Base-by-base conservation (phyloP, 2,329 filamentous ascomycete genomes). In the Dactylellina leptospora region DNA sequence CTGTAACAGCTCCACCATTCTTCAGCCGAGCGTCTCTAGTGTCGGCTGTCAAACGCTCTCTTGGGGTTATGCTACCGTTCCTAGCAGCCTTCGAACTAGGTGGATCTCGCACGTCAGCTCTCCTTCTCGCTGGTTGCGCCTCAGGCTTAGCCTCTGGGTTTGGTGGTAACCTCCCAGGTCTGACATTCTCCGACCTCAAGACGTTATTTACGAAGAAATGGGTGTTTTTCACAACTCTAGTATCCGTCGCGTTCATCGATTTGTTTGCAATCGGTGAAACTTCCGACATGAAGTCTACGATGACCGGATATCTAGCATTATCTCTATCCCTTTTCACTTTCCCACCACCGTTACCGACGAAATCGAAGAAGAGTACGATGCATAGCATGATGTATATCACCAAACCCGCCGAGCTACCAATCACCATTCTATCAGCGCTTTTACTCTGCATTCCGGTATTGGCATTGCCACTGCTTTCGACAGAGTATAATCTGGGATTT, bases 11-110 rank as follows among this genome's bases (percentile, higher is more conserved):
- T 1, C 50, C 55, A 4, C 25, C 25, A 11, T 55, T 66, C 33
- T 66, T 64, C 48, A 55, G 59, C 27, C 38, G 25, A 16, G 30
- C 48, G 9, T 66, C 69, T 3, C 33, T 56, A n/a, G 22, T 18
- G 2, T 45, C 47, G 8, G 55, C 60, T 3, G 5, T 50, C 4
- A 50, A 42, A 20, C 47, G 69, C 10, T 48, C 69, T 2, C 25
- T 73, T n/a, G 56, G 61, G 11, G 48, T 73, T 6, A 61, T 73
- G 50, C 69, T 73, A 5, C 69, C 69, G 4, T 73, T 73, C 36
- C 61, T 73, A 1, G 60, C 69, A 1, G 69, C 69, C 0, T 73
- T 73, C 11, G 69, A 73, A 10, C 69, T 73, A 4, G 69, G 69
- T 6, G 69, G 69, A 5, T 66, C 61, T 13, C 60, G 69, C 5